Conservation (phyloP, 163 green algal genomes). For the Volvox carteri region DNA sequence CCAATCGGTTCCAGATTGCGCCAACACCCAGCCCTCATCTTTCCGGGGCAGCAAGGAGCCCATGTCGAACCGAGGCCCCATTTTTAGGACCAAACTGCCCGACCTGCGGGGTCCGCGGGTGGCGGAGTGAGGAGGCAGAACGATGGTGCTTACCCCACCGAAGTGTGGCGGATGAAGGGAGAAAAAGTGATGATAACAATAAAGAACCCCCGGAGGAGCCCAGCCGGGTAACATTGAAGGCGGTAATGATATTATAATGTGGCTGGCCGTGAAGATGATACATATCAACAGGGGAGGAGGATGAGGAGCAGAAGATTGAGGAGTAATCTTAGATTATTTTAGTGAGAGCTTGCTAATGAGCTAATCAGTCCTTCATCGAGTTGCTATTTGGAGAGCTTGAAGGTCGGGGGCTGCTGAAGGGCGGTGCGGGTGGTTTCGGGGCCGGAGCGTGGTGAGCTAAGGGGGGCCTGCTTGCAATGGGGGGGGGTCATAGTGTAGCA, state of each 20-base stretch:
- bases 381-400: no score
- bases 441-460: no score
- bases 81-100: conserved; percentile 18
- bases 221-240: not conserved
- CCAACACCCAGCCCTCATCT: conserved; percentile 35
- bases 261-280: no score
- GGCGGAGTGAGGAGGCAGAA: not conserved
- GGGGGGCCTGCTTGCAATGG: no score
- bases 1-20: conserved; percentile 31
- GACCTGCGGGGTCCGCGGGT: not conserved
- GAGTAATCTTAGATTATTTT: no score
- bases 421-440: no score
- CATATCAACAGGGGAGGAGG: no score
- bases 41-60: conserved; percentile 11
- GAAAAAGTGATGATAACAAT: not conserved
- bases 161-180: not conserved
- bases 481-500: no score
- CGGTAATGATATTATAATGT: not conserved
- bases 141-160: not conserved
- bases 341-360: no score
- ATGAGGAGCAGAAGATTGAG: no score
- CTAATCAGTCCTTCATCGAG: no score
- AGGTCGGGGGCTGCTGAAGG: no score
- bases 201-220: not conserved
- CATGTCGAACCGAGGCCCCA: conserved; percentile 49